Percentiles rank a stretch among this genome's conserved stretches.
These are phyloP conservation scores for Diaporthe velutina DNA, from an alignment of 2,329 filamentous ascomycete species.

Conservation along the genomic window DNA sequence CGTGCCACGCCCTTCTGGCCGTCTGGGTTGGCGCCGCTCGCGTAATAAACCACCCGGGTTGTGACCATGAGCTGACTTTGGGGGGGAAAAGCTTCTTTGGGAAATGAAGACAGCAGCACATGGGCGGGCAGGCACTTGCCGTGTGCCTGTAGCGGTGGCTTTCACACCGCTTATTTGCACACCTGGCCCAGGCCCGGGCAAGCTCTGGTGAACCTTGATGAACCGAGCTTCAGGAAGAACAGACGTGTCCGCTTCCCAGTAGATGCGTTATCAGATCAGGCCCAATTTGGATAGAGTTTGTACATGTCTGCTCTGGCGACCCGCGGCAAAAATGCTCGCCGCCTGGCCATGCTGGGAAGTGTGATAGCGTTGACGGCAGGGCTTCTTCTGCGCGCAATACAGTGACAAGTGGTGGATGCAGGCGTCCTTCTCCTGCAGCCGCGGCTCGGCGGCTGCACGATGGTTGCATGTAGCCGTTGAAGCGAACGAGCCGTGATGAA, in stretches of 20 bases:
- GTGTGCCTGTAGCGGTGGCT: background rate
- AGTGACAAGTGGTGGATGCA: conserved; percentile 8
- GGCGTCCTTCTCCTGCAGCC: conserved; percentile 6
- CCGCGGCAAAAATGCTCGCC: background rate
- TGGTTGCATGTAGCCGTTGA: background rate
- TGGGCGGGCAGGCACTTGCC: background rate
- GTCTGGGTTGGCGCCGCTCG: conserved; percentile 2
- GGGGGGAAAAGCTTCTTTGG: background rate
- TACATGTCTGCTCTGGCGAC: background rate
- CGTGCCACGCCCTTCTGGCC: conserved; percentile 3
- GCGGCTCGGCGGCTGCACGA: background rate
- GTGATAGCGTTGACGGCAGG: background rate
- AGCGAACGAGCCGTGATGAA: background rate
- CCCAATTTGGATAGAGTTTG: background rate
- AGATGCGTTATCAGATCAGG: conserved; percentile 4
- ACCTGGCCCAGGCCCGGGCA: background rate
- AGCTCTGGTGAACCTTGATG: conserved; percentile 2
- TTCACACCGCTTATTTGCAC: conserved; percentile 19
- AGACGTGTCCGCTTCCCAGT: background rate
- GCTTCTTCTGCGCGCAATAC: background rate
- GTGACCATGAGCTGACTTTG: conserved; percentile 1
- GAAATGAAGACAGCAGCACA: background rate
- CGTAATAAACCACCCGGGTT: background rate
- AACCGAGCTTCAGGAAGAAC: background rate
- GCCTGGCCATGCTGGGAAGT: background rate